phyloP scores from a whole-genome alignment of 1,284 basidiomycete genomes.

The Leccinum cinnamomeum region DNA sequence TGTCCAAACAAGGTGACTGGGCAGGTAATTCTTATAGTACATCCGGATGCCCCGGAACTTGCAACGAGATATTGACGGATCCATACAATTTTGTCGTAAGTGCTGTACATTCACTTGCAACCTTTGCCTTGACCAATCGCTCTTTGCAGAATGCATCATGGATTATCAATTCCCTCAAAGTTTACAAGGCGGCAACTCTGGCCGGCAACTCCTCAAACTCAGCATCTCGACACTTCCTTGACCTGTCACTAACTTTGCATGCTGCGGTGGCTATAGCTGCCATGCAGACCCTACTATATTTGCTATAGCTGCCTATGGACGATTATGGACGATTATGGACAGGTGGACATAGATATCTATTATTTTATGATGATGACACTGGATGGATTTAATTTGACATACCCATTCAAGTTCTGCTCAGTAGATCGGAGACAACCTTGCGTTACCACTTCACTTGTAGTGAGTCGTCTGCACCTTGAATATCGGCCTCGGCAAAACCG shows the following conservation, averaged over 20 bases:
- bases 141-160: constrained; percentile 53
- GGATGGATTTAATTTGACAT: constrained; percentile 18
- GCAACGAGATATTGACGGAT: constrained; percentile 59
- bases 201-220: constrained; percentile 31
- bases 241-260: constrained; percentile 8
- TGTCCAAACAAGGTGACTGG: constrained; percentile 63
- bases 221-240: constrained; percentile 1
- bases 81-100: constrained; percentile 67
- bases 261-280: constrained; percentile 3
- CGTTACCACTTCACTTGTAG: constrained; percentile 57
- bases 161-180: constrained; percentile 56
- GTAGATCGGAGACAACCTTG: background rate
- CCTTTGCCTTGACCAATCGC: background rate
- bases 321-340: constrained; percentile 1
- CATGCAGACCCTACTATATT: constrained; percentile 18
- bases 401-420: background rate
- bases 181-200: constrained; percentile 48
- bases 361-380: constrained; percentile 11
- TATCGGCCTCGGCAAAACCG: constrained; percentile 63
- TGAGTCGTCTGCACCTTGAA: constrained; percentile 18
- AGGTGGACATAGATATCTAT: constrained; percentile 7
- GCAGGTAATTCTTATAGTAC: constrained; percentile 75
- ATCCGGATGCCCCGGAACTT: constrained; percentile 74
- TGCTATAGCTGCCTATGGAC: constrained; percentile 16
- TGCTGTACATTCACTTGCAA: constrained; percentile 3